Evolutionary conservation across 108 stramenopile genomes (phyloP).

Genomic region (Cylindrotheca fusiformis): DNA sequence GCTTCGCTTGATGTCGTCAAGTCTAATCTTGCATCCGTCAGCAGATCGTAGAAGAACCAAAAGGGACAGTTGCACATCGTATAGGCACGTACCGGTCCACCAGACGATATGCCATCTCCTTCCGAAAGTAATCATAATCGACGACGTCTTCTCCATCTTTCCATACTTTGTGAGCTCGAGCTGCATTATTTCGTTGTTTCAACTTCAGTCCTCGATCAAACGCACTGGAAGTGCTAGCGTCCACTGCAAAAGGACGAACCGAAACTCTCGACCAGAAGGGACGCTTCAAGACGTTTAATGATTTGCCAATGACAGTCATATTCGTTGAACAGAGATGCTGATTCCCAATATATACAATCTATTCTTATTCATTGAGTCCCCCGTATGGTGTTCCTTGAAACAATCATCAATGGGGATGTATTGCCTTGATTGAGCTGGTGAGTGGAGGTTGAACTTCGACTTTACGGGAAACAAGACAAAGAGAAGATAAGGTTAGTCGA

Average conservation of each 20-base stretch:
- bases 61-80: constrained; percentile 40
- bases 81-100: constrained; percentile 51
- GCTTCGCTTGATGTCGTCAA: constrained; percentile 76
- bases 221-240: constrained; percentile 28
- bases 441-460: no score
- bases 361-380: no score
- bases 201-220: constrained; percentile 70
- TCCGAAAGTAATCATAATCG: constrained; percentile 77
- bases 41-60: constrained; percentile 48
- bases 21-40: constrained; percentile 30
- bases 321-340: no score
- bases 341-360: no score
- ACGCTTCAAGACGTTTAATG: no score
- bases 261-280: no score
- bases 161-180: constrained; percentile 42
- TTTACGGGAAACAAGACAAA: no score
- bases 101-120: constrained; percentile 69
- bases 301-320: no score
- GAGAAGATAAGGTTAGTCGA: no score
- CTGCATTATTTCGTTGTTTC: constrained; percentile 67
- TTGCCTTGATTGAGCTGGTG: no score
- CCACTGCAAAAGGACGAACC: constrained; percentile 11
- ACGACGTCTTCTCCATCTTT: constrained; percentile 28
- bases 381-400: no score
- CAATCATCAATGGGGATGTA: no score